Conservation (phyloP, 2,329 filamentous ascomycete genomes). For the Immersiporthe knoxdaviesiana region DNA sequence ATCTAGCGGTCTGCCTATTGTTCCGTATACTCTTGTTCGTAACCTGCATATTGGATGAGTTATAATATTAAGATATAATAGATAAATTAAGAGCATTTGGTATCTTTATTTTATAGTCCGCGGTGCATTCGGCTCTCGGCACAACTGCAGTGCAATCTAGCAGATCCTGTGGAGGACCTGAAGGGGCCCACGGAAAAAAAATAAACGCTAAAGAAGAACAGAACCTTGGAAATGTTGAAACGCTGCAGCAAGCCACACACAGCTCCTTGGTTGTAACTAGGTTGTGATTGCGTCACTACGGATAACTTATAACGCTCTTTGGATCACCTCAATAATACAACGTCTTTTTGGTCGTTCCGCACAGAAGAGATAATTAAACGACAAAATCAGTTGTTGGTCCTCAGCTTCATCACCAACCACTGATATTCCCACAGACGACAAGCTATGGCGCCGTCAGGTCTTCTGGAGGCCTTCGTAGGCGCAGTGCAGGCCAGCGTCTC, state of each 20-base stretch:
- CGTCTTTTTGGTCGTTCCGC: neutral
- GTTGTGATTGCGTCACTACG: conserved; percentile 1
- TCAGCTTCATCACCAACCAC: neutral
- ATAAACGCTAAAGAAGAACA: neutral
- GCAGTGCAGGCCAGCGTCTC: conserved; percentile 52
- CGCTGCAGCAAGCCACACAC: neutral
- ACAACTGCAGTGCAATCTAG: neutral
- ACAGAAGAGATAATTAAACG: neutral
- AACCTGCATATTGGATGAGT: too few species aligned
- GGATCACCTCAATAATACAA: neutral
- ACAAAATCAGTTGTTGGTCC: neutral
- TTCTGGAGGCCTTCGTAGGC: conserved; percentile 9
- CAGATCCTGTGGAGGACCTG: neutral
- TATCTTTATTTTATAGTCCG: neutral
- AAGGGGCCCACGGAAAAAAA: neutral
- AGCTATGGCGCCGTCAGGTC: conserved; percentile 5
- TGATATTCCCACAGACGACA: too few species aligned
- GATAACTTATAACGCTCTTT: neutral
- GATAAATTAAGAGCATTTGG: too few species aligned
- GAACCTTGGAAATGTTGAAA: neutral
- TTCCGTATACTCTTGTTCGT: too few species aligned
- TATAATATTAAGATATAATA: too few species aligned
- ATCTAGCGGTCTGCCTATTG: too few species aligned
- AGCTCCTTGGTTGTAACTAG: neutral
- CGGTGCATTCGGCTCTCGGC: conserved; percentile 2